phyloP scores from a whole-genome alignment of 2,329 filamentous ascomycete genomes.

The Aureobasidium sp. region DNA sequence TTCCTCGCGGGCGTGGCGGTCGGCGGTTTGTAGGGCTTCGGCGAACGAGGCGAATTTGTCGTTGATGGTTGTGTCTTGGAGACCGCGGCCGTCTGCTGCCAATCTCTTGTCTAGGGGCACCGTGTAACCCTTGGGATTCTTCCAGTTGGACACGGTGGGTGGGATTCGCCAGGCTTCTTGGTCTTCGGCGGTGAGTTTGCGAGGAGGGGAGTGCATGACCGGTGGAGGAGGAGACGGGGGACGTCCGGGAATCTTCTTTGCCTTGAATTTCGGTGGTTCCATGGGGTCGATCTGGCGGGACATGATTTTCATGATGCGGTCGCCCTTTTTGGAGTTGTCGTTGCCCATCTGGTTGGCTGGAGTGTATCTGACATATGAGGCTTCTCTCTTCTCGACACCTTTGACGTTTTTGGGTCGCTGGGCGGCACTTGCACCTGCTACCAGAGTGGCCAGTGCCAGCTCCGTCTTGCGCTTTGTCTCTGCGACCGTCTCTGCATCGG shows the following conservation, averaged over 20 bases:
- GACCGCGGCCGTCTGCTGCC: conserved; percentile 81
- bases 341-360: conserved; percentile 96
- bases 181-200: conserved; percentile 93
- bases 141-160: conserved; percentile 94
- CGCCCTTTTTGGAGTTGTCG: conserved; percentile 73
- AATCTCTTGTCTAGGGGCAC: conserved; percentile 92
- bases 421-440: conserved; percentile 77
- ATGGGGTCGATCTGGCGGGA: conserved; percentile 89
- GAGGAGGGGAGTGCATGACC: conserved; percentile 87
- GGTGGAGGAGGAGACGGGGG: conserved; percentile 89
- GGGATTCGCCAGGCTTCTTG: conserved; percentile 94
- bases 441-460: conserved; percentile 72
- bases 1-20: conserved; percentile 90
- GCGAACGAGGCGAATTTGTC: conserved; percentile 97
- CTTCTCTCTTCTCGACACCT: conserved; percentile 66
- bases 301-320: conserved; percentile 97
- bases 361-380: conserved; percentile 92
- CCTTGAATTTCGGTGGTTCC: conserved; percentile 97
- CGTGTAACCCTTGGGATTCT: conserved; percentile 97
- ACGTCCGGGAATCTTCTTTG: conserved; percentile 93
- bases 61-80: conserved; percentile 94
- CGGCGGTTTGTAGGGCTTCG: conserved; percentile 88
- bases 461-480: conserved; percentile 83
- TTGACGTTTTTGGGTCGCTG: conserved; percentile 95
- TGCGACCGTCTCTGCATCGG: conserved; percentile 75